Evolutionary conservation across 2,329 filamentous ascomycete species (phyloP).

Genomic region (Westerdykella aurantiaca): DNA sequence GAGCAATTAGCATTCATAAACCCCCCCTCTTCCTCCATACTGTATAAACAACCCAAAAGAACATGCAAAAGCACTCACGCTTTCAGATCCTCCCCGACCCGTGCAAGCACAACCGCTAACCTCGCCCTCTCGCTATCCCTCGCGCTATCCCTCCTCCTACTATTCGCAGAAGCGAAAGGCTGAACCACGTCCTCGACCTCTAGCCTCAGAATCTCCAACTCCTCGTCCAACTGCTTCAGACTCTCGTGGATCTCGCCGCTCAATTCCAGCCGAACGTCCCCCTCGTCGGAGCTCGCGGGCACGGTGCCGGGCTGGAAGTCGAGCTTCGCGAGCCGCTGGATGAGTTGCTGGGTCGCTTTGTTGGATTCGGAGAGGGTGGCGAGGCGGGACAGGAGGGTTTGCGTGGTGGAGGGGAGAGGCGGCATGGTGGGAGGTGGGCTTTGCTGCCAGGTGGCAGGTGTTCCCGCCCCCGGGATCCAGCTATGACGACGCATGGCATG

Average conservation of each 20-base stretch:
- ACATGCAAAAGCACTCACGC: slow-evolving; percentile 49
- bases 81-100: slow-evolving; percentile 65
- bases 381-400: slow-evolving; percentile 45
- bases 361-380: slow-evolving; percentile 50
- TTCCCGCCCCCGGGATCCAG: slow-evolving; percentile 7
- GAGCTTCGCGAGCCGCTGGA: slow-evolving; percentile 54
- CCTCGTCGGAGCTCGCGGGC: slow-evolving; percentile 55
- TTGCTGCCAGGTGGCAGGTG: slow-evolving; percentile 25
- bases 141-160: slow-evolving; percentile 44
- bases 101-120: slow-evolving; percentile 60
- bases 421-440: slow-evolving; percentile 25
- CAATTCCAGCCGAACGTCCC: slow-evolving; percentile 65
- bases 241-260: slow-evolving; percentile 72
- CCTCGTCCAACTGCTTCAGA: slow-evolving; percentile 73
- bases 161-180: slow-evolving; percentile 14
- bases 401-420: slow-evolving; percentile 29
- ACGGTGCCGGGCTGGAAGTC: slow-evolving; percentile 58
- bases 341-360: slow-evolving; percentile 50
- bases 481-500: slow-evolving; percentile 24
- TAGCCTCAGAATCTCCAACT: slow-evolving; percentile 72
- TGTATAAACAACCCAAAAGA: slow-evolving; percentile 47
- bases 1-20: slow-evolving; percentile 1
- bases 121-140: slow-evolving; percentile 59
- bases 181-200: slow-evolving; percentile 66
- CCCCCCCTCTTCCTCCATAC: not conserved